phyloP scores from a whole-genome alignment of 2,329 filamentous ascomycete species.

The Fusarium albidum region DNA sequence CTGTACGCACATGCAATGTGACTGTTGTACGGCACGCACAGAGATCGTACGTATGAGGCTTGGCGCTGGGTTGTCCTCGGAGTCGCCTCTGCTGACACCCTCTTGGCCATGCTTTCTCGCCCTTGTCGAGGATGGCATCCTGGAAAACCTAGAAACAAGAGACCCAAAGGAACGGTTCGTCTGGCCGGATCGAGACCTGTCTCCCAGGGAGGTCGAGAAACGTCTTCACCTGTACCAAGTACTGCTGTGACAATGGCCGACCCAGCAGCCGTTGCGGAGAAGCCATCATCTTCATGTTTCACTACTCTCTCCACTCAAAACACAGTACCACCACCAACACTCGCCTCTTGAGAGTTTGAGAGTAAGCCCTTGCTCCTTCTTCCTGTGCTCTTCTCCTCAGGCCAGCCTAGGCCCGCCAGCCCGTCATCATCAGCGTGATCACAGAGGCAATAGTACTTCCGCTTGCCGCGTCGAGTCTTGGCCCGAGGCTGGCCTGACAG shows the following conservation, averaged over 20 bases:
- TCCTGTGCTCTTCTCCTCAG: slow-evolving; percentile 10
- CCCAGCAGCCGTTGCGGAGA: too few relatives aligned
- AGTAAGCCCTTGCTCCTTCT: slow-evolving; percentile 8
- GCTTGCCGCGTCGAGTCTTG: slow-evolving; percentile 10
- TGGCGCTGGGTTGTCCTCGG: slow-evolving; percentile 9
- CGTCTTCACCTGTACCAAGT: background rate
- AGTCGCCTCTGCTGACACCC: slow-evolving; percentile 9
- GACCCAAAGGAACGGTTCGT: slow-evolving; percentile 24
- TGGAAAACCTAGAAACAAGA: background rate
- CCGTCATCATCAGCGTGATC: slow-evolving; percentile 2
- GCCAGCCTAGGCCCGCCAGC: slow-evolving; percentile 4
- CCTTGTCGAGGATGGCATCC: slow-evolving; percentile 3
- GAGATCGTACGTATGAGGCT: slow-evolving; percentile 10
- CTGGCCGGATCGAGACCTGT: background rate
- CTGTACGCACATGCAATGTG: background rate
- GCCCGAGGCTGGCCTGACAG: slow-evolving; percentile 9
- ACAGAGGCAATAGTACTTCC: slow-evolving; percentile 16
- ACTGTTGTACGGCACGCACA: background rate
- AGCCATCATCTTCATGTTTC: too few relatives aligned
- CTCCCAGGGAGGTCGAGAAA: background rate
- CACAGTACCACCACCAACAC: slow-evolving; percentile 7
- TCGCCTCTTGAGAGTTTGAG: background rate
- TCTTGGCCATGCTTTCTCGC: slow-evolving; percentile 1
- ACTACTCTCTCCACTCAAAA: background rate
- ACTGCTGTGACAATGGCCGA: background rate